A percentile compares a stretch with the other conserved stretches of the same genome.
Evolutionary conservation across 2,329 filamentous ascomycete species (phyloP).

Genomic region (Clonostachys solani): DNA sequence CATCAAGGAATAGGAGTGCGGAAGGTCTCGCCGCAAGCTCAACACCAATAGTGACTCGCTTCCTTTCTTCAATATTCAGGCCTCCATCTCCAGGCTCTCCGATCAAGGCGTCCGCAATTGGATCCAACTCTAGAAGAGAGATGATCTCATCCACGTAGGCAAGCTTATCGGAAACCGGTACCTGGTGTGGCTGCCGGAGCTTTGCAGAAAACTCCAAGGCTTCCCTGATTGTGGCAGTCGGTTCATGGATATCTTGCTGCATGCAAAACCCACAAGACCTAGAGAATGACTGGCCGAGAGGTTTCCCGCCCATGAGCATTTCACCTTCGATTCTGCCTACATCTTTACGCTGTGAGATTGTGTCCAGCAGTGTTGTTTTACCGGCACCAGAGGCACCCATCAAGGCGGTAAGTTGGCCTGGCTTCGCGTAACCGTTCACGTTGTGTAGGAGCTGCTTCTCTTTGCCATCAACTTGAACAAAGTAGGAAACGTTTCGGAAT

Average conservation of each 20-base stretch:
- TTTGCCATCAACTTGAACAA: constrained; percentile 64
- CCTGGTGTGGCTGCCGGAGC: constrained; percentile 74
- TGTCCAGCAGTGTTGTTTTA: constrained; percentile 7
- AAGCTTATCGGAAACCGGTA: constrained; percentile 73
- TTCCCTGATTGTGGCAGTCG: constrained; percentile 49
- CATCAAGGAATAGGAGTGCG: constrained; percentile 86
- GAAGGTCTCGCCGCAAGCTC: constrained; percentile 90
- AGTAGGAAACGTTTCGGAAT: constrained; percentile 66
- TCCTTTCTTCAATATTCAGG: constrained; percentile 66
- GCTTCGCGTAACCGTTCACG: constrained; percentile 86
- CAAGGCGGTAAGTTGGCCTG: constrained; percentile 77
- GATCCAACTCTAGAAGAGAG: constrained; percentile 82
- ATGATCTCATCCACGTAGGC: constrained; percentile 90
- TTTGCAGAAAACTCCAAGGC: constrained; percentile 82
- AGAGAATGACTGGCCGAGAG: constrained; percentile 5
- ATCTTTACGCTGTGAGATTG: constrained; percentile 5
- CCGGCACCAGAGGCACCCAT: constrained; percentile 54
- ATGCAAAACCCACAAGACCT: constrained; percentile 6
- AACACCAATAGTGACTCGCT: constrained; percentile 90
- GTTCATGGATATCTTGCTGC: constrained; percentile 7
- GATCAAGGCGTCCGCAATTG: constrained; percentile 85
- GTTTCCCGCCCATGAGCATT: constrained; percentile 5
- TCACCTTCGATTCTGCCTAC: constrained; percentile 5
- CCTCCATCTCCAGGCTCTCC: constrained; percentile 83
- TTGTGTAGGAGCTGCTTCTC: constrained; percentile 67